Evolutionary conservation across 2,329 filamentous ascomycete species (phyloP).

Genomic region (Penicillium crustosum): DNA sequence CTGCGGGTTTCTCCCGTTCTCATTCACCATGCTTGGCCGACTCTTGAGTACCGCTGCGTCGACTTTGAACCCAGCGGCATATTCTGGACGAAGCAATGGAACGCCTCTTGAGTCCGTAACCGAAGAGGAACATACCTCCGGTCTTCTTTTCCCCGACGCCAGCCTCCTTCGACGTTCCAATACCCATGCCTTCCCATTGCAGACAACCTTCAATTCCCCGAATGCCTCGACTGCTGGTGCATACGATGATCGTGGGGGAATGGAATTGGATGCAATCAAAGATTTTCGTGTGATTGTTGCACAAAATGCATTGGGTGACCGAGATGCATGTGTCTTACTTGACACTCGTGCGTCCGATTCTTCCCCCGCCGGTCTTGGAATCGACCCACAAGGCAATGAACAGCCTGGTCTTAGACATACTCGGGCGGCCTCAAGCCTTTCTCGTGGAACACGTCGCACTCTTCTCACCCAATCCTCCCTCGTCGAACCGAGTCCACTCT

Average conservation of each 20-base stretch:
- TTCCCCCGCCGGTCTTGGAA: conserved; percentile 35
- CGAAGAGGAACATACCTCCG: conserved; percentile 51
- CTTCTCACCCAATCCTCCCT: conserved; percentile 37
- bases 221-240: conserved; percentile 44
- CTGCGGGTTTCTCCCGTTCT: conserved; percentile 14
- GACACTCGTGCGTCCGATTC: conserved; percentile 41
- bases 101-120: conserved; percentile 49
- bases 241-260: conserved; percentile 49
- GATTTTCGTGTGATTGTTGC: conserved; percentile 50
- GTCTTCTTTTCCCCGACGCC: conserved; percentile 49
- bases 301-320: conserved; percentile 50
- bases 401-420: conserved; percentile 34
- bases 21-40: conserved; percentile 44
- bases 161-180: conserved; percentile 44
- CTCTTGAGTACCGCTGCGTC: conserved; percentile 46
- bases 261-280: conserved; percentile 46
- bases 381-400: conserved; percentile 37
- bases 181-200: conserved; percentile 43
- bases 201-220: conserved; percentile 45
- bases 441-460: conserved; percentile 36
- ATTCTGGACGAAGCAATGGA: conserved; percentile 37
- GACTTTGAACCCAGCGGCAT: conserved; percentile 44
- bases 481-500: conserved; percentile 36
- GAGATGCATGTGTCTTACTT: conserved; percentile 48
- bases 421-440: conserved; percentile 40